Conservation (phyloP, 768 basidiomycete species). For the Suillus variegatus region DNA sequence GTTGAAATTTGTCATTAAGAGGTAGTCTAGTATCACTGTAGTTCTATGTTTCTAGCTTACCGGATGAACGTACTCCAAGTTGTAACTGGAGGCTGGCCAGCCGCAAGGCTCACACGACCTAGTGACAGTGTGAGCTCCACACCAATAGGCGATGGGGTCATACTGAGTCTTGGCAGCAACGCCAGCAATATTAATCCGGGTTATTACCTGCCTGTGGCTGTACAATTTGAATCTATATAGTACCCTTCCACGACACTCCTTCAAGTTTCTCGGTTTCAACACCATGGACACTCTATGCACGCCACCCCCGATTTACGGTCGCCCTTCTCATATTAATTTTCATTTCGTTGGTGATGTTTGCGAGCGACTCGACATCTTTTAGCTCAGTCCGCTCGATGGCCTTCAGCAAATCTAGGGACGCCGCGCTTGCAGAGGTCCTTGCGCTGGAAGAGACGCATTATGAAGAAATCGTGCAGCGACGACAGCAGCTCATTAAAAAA, state of each 20-base stretch:
- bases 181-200: background rate
- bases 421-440: slow-evolving; percentile 15
- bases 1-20: no score
- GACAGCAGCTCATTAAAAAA: slow-evolving; percentile 50
- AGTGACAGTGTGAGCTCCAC: no score
- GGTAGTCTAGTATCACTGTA: no score
- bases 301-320: slow-evolving; percentile 33
- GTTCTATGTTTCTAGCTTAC: no score
- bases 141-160: no score
- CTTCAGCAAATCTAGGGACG: slow-evolving; percentile 1
- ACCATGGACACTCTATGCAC: slow-evolving; percentile 29
- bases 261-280: slow-evolving; percentile 5
- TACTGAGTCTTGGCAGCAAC: background rate
- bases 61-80: no score
- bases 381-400: slow-evolving; percentile 3
- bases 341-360: slow-evolving; percentile 28
- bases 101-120: background rate
- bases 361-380: slow-evolving; percentile 13
- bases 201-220: background rate
- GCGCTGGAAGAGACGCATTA: slow-evolving; percentile 35
- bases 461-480: slow-evolving; percentile 38
- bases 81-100: background rate
- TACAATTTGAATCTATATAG: background rate
- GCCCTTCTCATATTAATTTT: slow-evolving; percentile 27
- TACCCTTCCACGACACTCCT: slow-evolving; percentile 9